phyloP scores from a whole-genome alignment of 1,139 yeast genomes.

The Hanseniaspora sp. region DNA sequence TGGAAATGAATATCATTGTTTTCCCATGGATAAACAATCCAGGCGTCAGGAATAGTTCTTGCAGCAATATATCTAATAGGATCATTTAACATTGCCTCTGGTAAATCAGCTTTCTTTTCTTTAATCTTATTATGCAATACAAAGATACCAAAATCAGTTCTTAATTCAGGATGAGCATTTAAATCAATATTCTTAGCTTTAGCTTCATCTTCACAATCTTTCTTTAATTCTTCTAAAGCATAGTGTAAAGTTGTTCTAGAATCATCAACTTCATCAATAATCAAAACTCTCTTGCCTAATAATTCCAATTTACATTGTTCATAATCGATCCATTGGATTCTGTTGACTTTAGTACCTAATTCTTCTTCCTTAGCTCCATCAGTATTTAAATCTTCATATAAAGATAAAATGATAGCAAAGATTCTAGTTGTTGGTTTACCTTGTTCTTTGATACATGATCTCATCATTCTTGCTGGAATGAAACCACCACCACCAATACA shows the following conservation, averaged over 20 bases:
- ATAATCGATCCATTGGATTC: constrained; percentile 61
- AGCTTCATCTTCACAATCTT: constrained; percentile 45
- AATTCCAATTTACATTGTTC: constrained; percentile 41
- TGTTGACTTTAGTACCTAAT: constrained; percentile 49
- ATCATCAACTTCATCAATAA: constrained; percentile 63
- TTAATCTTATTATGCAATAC: constrained; percentile 89
- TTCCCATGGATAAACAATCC: constrained; percentile 99
- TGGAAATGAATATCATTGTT: constrained; percentile 81
- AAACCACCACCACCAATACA: constrained; percentile 66
- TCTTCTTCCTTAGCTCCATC: constrained; percentile 36
- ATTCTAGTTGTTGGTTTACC: constrained; percentile 52
- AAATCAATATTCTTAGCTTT: constrained; percentile 34
- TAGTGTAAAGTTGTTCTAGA: constrained; percentile 56
- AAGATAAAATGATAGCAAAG: constrained; percentile 52
- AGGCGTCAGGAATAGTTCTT: constrained; percentile 75
- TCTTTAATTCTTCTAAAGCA: constrained; percentile 46
- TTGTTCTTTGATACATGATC: constrained; percentile 46
- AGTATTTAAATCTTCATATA: constrained; percentile 46
- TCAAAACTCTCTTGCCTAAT: constrained; percentile 49
- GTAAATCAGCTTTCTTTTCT: constrained; percentile 67
- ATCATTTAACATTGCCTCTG: constrained; percentile 36
- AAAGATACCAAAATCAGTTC: constrained; percentile 73
- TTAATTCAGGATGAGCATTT: constrained; percentile 32
- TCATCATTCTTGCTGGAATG: constrained; percentile 53
- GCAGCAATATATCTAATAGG: constrained; percentile 71